A percentile compares a stretch with the other conserved stretches of the same genome.
These are phyloP conservation scores for Serpula lacrymans DNA, from an alignment of 768 basidiomycete genomes.

Conservation along the genomic window DNA sequence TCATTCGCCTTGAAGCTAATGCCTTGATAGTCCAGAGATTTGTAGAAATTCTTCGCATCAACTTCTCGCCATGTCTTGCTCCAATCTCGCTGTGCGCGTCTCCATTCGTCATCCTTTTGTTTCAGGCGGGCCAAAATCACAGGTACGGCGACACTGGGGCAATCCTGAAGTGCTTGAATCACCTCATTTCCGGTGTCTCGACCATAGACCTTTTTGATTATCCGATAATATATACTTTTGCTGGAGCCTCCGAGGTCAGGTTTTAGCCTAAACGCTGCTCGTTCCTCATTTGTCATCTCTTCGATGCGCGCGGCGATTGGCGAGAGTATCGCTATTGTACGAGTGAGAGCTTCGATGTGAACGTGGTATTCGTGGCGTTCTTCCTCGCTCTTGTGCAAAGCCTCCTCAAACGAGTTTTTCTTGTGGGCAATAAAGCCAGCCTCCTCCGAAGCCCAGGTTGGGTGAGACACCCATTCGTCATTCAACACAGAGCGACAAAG, in stretches of 20 bases:
- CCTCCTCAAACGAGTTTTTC: constrained; percentile 96
- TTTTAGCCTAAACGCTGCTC: constrained; percentile 74
- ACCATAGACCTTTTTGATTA: constrained; percentile 93
- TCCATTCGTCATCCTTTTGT: constrained; percentile 97
- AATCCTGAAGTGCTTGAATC: constrained; percentile 85
- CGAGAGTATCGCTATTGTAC: constrained; percentile 90
- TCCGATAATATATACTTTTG: constrained; percentile 86
- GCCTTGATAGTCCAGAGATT: constrained; percentile 94
- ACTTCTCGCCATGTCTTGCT: constrained; percentile 96
- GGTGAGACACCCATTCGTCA: constrained; percentile 97
- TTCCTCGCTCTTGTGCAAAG: constrained; percentile 94
- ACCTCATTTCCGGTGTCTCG: constrained; percentile 72
- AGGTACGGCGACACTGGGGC: constrained; percentile 85
- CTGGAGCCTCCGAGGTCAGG: constrained; percentile 87
- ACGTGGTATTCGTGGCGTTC: constrained; percentile 98
- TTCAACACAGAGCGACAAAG: constrained; percentile 95
- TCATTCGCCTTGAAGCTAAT: constrained; percentile 94
- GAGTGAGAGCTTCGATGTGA: constrained; percentile 83
- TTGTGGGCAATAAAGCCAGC: constrained; percentile 92
- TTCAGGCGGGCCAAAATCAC: constrained; percentile 87
- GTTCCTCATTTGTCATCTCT: constrained; percentile 87
- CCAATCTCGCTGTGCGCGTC: constrained; percentile 91
- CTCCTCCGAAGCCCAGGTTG: constrained; percentile 97
- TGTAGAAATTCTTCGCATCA: constrained; percentile 97
- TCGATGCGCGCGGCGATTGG: constrained; percentile 82